Evolutionary conservation across 2,329 filamentous ascomycete species (phyloP).

Genomic region (Claviceps maximensis): DNA sequence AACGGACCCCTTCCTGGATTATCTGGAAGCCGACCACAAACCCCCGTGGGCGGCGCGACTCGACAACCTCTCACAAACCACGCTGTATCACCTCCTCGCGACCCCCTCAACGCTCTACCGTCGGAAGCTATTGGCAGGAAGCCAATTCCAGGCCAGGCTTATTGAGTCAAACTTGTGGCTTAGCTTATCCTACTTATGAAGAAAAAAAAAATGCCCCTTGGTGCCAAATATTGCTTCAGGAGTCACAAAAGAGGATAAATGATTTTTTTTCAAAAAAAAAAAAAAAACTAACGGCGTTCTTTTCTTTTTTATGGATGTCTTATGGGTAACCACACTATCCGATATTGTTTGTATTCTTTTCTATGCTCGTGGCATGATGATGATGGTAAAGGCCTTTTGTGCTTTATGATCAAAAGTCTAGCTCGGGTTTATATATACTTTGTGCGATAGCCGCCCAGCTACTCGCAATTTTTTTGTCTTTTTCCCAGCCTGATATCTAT

Average conservation of each 20-base stretch:
- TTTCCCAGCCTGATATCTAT: not conserved
- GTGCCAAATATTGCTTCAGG: conserved; percentile 6
- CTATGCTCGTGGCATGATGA: not conserved
- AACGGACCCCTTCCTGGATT: conserved; percentile 15
- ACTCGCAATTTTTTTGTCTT: not conserved
- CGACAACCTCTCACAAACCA: conserved; percentile 35
- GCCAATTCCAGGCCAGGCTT: conserved; percentile 42
- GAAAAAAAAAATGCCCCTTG: not conserved
- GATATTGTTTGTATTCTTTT: not conserved
- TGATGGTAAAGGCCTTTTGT: not conserved
- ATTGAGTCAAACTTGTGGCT: conserved; percentile 15
- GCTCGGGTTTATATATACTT: not conserved
- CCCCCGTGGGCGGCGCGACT: conserved; percentile 24
- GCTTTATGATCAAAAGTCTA: not conserved
- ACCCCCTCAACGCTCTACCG: conserved; percentile 24
- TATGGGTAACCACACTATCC: conserved; percentile 8
- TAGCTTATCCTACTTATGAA: not conserved
- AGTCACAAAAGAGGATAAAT: conserved; percentile 7
- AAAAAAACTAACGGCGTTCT: conserved; percentile 14
- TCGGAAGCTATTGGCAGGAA: conserved; percentile 37
- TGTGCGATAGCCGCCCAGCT: not conserved
- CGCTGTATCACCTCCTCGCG: conserved; percentile 17
- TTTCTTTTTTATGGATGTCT: conserved; percentile 12
- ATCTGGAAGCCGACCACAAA: conserved; percentile 24
- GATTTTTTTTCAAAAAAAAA: too few relatives aligned